Percentiles rank a stretch among this genome's conserved stretches.
Conservation (phyloP, 164 flowering plant species). For the Umbellularia californica region DNA sequence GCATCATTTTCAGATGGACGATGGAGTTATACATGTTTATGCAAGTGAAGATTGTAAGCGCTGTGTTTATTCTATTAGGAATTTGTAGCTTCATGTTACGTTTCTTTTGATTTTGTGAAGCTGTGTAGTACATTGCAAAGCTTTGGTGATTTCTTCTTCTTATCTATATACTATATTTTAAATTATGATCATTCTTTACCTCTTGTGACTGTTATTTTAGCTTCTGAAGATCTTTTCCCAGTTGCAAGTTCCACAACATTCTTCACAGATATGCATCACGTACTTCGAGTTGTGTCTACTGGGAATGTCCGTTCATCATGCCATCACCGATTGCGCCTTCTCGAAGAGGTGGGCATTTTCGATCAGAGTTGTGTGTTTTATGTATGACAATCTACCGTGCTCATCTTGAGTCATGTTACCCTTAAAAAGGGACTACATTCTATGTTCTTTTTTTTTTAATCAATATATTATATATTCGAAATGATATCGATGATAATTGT, state of each 20-base stretch:
- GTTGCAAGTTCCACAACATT: slow-evolving; percentile 61
- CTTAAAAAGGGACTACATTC: too few relatives aligned
- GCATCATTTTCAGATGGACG: slow-evolving; percentile 76
- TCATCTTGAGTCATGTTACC: too few relatives aligned
- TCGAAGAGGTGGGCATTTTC: slow-evolving; percentile 51
- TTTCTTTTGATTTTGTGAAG: not conserved
- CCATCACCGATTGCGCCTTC: slow-evolving; percentile 57
- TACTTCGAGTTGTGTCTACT: slow-evolving; percentile 42
- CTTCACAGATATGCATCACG: slow-evolving; percentile 77
- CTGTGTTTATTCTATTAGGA: not conserved
- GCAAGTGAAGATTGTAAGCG: slow-evolving; percentile 49
- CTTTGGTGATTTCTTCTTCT: not conserved
- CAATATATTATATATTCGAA: not conserved
- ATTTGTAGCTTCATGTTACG: not conserved
- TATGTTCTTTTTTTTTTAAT: too few relatives aligned
- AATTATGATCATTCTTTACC: not conserved
- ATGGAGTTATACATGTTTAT: slow-evolving; percentile 75
- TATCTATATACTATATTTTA: not conserved
- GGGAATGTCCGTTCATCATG: slow-evolving; percentile 66
- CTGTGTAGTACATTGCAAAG: not conserved
- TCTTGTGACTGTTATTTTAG: slow-evolving; percentile 24
- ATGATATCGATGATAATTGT: too few relatives aligned
- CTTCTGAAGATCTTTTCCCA: slow-evolving; percentile 53
- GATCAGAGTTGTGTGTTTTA: not conserved
- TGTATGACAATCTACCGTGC: not conserved